Percentiles rank a stretch among this genome's conserved stretches.
phyloP scores from a whole-genome alignment of 495 filamentous ascomycete genomes.

The Talaromyces stipitatus region DNA sequence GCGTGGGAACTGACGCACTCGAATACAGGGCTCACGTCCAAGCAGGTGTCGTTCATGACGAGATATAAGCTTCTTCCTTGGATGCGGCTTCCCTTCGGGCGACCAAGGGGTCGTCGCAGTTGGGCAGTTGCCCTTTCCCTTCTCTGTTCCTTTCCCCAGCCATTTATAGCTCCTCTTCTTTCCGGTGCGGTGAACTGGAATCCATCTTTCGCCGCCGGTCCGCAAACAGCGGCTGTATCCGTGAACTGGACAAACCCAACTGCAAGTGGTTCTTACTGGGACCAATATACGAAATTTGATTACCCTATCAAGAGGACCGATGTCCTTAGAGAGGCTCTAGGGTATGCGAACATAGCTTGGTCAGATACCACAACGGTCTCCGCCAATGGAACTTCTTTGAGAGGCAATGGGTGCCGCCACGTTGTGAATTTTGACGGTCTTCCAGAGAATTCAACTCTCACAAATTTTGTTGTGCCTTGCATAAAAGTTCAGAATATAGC shows the following conservation, averaged over 20 bases:
- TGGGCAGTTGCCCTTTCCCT: conserved; percentile 5
- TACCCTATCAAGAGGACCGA: not conserved
- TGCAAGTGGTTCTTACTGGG: not conserved
- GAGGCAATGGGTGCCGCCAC: conserved; percentile 13
- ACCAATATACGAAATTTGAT: not conserved
- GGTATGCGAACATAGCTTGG: conserved; percentile 2
- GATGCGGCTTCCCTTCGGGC: not conserved
- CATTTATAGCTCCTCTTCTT: conserved; percentile 12
- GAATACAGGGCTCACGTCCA: not conserved
- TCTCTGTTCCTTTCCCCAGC: conserved; percentile 7
- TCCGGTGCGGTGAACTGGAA: conserved; percentile 13
- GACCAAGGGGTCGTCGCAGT: not conserved
- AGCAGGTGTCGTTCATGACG: conserved; percentile 6
- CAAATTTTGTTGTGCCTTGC: conserved; percentile 9
- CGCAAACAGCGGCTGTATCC: not conserved
- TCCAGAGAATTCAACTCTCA: conserved; percentile 6
- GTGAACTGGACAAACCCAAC: conserved; percentile 1
- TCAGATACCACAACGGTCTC: conserved; percentile 1
- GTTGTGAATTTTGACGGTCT: conserved; percentile 10
- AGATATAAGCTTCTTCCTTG: conserved; percentile 4
- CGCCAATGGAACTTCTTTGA: conserved; percentile 9
- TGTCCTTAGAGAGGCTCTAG: not conserved
- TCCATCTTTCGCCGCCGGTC: conserved; percentile 1
- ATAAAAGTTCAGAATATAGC: conserved; percentile 9
- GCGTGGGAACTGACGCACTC: conserved; percentile 5